A percentile compares a stretch with the other conserved stretches of the same genome.
phyloP scores from a whole-genome alignment of 305 asterid genomes.

The Solanum hybrid region DNA sequence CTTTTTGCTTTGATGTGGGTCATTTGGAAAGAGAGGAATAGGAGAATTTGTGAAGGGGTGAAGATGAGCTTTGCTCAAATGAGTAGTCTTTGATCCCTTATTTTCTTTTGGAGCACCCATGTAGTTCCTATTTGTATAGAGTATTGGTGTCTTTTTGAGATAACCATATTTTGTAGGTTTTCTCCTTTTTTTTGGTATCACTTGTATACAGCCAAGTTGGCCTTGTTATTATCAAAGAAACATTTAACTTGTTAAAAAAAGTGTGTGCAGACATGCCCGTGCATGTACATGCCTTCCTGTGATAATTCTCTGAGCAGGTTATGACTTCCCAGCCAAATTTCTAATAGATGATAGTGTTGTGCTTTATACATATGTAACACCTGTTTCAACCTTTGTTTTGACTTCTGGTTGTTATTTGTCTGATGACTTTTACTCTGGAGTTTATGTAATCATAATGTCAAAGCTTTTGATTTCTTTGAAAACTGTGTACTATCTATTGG shows the following conservation, averaged over 20 bases:
- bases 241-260: neutral
- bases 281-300: neutral
- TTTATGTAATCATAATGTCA: neutral
- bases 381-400: neutral
- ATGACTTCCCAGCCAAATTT: neutral
- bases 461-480: conserved; percentile 1
- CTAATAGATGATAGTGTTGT: neutral
- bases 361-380: neutral
- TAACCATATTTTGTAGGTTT: neutral
- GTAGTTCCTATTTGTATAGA: neutral
- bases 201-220: neutral
- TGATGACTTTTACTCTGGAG: neutral
- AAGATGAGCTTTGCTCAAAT: neutral
- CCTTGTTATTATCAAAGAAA: neutral
- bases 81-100: neutral
- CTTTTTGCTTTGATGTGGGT: neutral
- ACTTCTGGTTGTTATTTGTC: neutral
- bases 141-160: neutral
- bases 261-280: neutral
- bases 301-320: neutral
- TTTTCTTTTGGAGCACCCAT: neutral
- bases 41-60: neutral
- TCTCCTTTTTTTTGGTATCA: neutral
- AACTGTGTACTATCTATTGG: neutral
- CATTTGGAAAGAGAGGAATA: neutral